Evolutionary conservation across 225 moss, liverwort and hornwort species (phyloP).

Genomic region (Physcomitrellopsis africana): DNA sequence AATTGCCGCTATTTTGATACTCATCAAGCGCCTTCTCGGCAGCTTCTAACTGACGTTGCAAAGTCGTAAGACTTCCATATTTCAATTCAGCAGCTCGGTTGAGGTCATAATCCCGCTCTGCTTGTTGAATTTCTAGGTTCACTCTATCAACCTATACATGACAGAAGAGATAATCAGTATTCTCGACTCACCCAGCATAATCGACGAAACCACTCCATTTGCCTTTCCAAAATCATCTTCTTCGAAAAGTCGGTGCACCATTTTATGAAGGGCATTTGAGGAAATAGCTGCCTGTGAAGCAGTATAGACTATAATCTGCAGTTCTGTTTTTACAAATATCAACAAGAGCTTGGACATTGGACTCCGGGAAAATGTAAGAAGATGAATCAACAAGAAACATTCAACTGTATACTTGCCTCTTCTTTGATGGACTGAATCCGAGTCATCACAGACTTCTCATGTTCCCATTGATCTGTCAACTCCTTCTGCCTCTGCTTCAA

Average conservation of each 20-base stretch:
- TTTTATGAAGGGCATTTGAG: too few relatives aligned
- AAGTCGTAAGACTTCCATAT: not conserved
- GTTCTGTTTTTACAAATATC: not conserved
- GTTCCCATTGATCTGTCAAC: constrained; percentile 61
- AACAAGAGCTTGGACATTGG: constrained; percentile 14
- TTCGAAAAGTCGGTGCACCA: too few relatives aligned
- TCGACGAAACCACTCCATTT: not conserved
- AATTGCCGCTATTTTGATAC: constrained; percentile 48
- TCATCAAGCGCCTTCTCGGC: constrained; percentile 56
- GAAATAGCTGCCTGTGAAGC: too few relatives aligned
- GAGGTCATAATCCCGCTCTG: constrained; percentile 69
- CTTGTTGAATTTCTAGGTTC: constrained; percentile 74
- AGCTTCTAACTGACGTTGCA: constrained; percentile 45
- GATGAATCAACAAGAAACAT: not conserved
- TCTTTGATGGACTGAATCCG: constrained; percentile 62
- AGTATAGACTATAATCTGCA: not conserved
- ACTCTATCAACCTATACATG: constrained; percentile 61
- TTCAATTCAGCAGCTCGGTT: constrained; percentile 26
- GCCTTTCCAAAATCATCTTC: too few relatives aligned
- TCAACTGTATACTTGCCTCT: constrained; percentile 35
- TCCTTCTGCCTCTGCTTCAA: constrained; percentile 50
- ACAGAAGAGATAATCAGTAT: not conserved
- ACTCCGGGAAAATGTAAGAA: too few relatives aligned
- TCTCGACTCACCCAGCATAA: not conserved
- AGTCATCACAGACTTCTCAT: constrained; percentile 60